Evolutionary conservation across 2,329 filamentous ascomycete species (phyloP).

Genomic region (Colletotrichum eremochloae): DNA sequence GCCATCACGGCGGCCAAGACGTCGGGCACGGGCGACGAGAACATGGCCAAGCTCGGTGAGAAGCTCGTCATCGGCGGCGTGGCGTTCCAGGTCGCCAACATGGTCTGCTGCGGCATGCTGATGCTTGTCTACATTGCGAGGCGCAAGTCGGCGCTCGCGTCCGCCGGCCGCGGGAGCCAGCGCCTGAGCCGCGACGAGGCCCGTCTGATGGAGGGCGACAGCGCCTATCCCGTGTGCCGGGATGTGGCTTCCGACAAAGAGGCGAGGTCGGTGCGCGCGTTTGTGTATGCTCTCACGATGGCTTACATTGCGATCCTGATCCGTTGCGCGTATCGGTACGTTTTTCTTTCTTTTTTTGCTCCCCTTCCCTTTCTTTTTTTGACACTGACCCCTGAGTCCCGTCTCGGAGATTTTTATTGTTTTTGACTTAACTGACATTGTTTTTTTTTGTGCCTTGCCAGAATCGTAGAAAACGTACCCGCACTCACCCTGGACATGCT

Average conservation of each 20-base stretch:
- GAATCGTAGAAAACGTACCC: not conserved
- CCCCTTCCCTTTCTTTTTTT: too few species aligned
- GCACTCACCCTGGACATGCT: slow-evolving; percentile 37
- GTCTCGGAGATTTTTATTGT: too few species aligned
- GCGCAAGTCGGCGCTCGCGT: not conserved
- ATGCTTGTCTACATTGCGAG: slow-evolving; percentile 35
- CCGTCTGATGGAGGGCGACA: not conserved
- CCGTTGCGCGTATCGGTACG: slow-evolving; percentile 42
- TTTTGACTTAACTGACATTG: not conserved
- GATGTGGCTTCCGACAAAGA: not conserved
- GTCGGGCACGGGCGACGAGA: slow-evolving; percentile 11
- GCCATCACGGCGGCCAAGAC: slow-evolving; percentile 34
- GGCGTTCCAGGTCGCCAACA: slow-evolving; percentile 47
- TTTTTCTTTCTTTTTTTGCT: not conserved
- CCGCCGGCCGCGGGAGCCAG: not conserved
- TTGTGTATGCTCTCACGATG: slow-evolving; percentile 29
- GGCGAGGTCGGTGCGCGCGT: not conserved
- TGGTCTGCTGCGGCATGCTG: slow-evolving; percentile 44
- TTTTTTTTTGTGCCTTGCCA: not conserved
- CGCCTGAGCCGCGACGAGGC: not conserved
- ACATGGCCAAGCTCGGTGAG: slow-evolving; percentile 39
- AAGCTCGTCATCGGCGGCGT: slow-evolving; percentile 46
- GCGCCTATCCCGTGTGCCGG: not conserved
- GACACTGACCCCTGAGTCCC: too few species aligned
- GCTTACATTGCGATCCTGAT: slow-evolving; percentile 37